Conservation (phyloP, 108 stramenopile species). For the Nitzschia putrida region DNA sequence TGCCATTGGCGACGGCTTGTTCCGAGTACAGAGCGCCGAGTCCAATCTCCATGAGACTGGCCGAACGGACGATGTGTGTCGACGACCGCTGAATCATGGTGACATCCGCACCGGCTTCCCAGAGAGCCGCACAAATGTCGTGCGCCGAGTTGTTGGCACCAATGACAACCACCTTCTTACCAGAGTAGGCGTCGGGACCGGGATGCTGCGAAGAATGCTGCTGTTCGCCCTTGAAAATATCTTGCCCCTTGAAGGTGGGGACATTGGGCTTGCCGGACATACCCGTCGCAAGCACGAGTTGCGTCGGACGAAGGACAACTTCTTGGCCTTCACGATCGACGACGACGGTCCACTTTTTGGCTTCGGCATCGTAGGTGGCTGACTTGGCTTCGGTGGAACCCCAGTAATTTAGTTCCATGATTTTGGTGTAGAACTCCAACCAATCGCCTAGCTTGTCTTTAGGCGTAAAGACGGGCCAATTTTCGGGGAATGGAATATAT, state of each 20-base stretch:
- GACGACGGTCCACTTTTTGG: too few species aligned
- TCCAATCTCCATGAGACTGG: constrained; percentile 21
- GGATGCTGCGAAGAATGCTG: constrained; percentile 26
- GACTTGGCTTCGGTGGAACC: constrained; percentile 28
- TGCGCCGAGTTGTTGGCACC: constrained; percentile 83
- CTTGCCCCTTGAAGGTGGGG: constrained; percentile 25
- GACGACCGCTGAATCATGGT: constrained; percentile 30
- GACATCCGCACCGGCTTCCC: constrained; percentile 35
- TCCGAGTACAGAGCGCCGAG: constrained; percentile 20
- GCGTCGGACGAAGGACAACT: too few species aligned
- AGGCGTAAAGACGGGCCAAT: constrained; percentile 29
- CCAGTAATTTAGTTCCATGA: constrained; percentile 28
- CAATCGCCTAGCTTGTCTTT: constrained; percentile 30
- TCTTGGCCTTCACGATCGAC: too few species aligned
- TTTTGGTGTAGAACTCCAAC: constrained; percentile 25
- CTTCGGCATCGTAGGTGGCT: too few species aligned
- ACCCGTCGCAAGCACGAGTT: constrained; percentile 39
- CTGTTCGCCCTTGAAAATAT: constrained; percentile 26
- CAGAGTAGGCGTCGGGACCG: constrained; percentile 8
- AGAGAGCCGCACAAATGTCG: constrained; percentile 50
- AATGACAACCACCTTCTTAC: constrained; percentile 65
- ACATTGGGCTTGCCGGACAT: constrained; percentile 24
- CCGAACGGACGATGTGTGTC: constrained; percentile 19
- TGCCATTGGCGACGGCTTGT: too few species aligned
- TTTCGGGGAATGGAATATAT: constrained; percentile 26